phyloP scores from a whole-genome alignment of 2,329 filamentous ascomycete species.

The Neopestalotiopsis clavispora region DNA sequence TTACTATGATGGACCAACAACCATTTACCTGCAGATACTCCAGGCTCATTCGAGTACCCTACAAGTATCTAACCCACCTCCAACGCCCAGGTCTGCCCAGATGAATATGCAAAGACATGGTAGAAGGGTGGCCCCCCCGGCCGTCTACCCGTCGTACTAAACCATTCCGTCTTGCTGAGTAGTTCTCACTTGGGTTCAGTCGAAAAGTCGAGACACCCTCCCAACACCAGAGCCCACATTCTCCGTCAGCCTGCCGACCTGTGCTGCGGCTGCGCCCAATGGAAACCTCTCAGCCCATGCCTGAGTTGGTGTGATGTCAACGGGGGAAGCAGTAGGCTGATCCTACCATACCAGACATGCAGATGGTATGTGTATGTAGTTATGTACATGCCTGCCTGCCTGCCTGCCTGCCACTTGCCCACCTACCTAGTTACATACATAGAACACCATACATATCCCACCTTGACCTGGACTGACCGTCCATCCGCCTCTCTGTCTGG shows the following conservation, averaged over 20 bases:
- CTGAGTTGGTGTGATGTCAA: slow-evolving; percentile 16
- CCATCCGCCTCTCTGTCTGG: slow-evolving; percentile 2
- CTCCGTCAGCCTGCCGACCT: slow-evolving; percentile 11
- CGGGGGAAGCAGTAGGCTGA: slow-evolving; percentile 10
- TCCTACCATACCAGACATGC: slow-evolving; percentile 2
- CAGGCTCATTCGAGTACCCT: not conserved
- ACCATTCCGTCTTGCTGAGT: slow-evolving; percentile 10
- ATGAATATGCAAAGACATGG: not conserved
- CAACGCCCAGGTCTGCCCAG: not conserved
- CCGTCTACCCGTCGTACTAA: slow-evolving; percentile 13
- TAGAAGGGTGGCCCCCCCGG: not conserved
- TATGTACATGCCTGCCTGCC: too few relatives aligned
- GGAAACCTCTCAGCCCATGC: not conserved
- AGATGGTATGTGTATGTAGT: too few relatives aligned
- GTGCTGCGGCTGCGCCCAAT: slow-evolving; percentile 5
- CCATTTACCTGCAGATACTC: slow-evolving; percentile 1
- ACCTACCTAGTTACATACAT: not conserved
- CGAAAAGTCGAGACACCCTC: slow-evolving; percentile 1
- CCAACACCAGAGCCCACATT: not conserved
- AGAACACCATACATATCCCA: slow-evolving; percentile 2
- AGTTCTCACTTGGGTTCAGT: slow-evolving; percentile 7
- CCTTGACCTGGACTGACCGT: not conserved
- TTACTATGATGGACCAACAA: slow-evolving; percentile 9
- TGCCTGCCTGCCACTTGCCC: too few relatives aligned
- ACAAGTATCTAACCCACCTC: not conserved